These are phyloP conservation scores for Fusarium phyllophilum DNA, from an alignment of 2,329 filamentous ascomycete species.

Conservation along the genomic window DNA sequence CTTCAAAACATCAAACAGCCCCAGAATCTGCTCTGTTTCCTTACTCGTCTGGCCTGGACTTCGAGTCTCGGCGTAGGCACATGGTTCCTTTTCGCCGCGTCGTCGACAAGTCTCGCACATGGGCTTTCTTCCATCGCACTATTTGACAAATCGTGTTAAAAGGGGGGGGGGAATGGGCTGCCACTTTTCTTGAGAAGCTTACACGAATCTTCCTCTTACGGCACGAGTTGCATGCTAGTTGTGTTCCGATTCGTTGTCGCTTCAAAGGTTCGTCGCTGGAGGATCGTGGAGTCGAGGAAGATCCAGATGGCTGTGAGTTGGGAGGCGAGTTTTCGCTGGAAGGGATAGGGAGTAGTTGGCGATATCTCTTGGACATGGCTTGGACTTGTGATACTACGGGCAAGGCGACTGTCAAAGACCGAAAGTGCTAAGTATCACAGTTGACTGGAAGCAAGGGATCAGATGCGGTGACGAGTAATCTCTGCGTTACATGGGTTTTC, in stretches of 20 bases:
- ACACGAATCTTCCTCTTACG: constrained; percentile 24
- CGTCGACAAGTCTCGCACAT: constrained; percentile 14
- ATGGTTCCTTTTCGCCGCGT: constrained; percentile 7
- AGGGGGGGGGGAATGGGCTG: neutral
- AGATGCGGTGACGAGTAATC: neutral
- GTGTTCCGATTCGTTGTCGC: constrained; percentile 14
- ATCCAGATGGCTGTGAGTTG: constrained; percentile 1
- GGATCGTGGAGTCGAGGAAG: constrained; percentile 10
- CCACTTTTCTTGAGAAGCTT: neutral
- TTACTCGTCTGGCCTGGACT: constrained; percentile 4
- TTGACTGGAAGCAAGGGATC: neutral
- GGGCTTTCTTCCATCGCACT: constrained; percentile 14
- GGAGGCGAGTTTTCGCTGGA: neutral
- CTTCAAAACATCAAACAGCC: constrained; percentile 16
- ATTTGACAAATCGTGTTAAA: neutral
- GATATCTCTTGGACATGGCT: constrained; percentile 31
- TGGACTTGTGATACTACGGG: neutral
- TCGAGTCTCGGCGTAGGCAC: constrained; percentile 11
- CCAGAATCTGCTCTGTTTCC: constrained; percentile 16
- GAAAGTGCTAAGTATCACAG: neutral
- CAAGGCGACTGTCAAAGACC: neutral
- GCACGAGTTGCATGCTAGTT: constrained; percentile 19
- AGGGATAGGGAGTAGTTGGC: constrained; percentile 16
- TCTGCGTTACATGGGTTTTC: neutral
- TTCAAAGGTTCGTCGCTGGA: constrained; percentile 17